Evolutionary conservation across 2,329 filamentous ascomycete species (phyloP), one percentile per base, ranked within the genome.

Genomic region (Microdochium nivale): DNA sequence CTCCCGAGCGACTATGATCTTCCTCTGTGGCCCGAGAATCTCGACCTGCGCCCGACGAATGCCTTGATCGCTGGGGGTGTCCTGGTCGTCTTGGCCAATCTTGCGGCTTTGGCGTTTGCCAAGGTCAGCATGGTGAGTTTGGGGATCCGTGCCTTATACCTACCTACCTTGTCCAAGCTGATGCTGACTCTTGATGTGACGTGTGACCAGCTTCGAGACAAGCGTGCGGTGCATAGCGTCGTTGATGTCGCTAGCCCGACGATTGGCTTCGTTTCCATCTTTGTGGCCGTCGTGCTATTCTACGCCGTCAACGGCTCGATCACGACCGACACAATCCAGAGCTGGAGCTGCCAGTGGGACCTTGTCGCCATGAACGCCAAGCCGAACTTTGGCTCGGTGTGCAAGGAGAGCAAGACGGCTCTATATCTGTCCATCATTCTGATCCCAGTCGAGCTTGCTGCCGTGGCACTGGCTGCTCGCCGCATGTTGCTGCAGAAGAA

Each of bases 311-410:
- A 82, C 57, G 64, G 72, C 19, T 83, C 80, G 3, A 66, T 65
- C 14, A 70, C 69, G 9, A 67, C 69, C 53, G 78, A 81, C 60
- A 80, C 78, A 7, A 65, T 84, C 11, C 71, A 83, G 60, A 81
- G 78, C 64, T 85, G 81, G 81, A 78, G 74, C 40, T 85, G 81
- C 64, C 78, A 79, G 55, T 85, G 81, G 81, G 65, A 67, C 9
- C 59, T 69, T 23, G 67, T 83, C n/a, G 63, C 66, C 54, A 82
- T 84, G 78, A 58, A 60, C 16, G 61, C 67, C 33, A 65, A 73
- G 55, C 80, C 82, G 27, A 70, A 79, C 59, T 85, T 81, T 60
- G 73, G 70, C 16, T 74, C 73, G 0, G 65, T 85, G 49, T 85
- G 81, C 65, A 70, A 66, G 54, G 74, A 84, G 66, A 80, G 73